Percentiles rank a stretch among this genome's conserved stretches.
phyloP scores from a whole-genome alignment of 2,329 filamentous ascomycete genomes.

The Neospermospora avenae region DNA sequence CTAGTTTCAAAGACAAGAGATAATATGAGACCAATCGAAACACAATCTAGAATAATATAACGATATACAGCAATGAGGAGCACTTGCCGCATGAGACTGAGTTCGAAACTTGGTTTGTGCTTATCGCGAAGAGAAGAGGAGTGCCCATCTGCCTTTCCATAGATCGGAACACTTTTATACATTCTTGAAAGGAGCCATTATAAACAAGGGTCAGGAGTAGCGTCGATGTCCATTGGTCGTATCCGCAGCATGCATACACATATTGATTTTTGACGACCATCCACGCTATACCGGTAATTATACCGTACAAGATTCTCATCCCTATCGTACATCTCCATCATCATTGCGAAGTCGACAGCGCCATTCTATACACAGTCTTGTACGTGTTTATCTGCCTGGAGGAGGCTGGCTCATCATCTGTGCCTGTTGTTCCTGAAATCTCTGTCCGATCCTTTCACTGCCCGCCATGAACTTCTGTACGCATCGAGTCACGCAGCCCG shows the following conservation, averaged over 20 bases:
- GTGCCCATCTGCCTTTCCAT: no score
- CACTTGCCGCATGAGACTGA: no score
- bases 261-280: not conserved
- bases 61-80: no score
- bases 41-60: no score
- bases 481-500: conserved; percentile 88
- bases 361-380: not conserved
- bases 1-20: no score
- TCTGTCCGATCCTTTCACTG: conserved; percentile 83
- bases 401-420: conserved; percentile 47
- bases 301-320: conserved; percentile 10
- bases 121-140: no score
- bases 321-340: conserved; percentile 13
- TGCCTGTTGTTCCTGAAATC: conserved; percentile 73
- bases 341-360: not conserved
- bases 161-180: no score
- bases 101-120: no score
- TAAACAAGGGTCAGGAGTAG: not conserved
- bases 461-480: conserved; percentile 95
- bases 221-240: conserved; percentile 6
- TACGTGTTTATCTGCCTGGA: conserved; percentile 26
- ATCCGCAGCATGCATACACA: not conserved
- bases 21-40: no score
- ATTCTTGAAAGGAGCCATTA: no score
- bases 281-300: not conserved